Conservation (phyloP, 2,329 filamentous ascomycete species). For the Drechmeria coniospora region DNA sequence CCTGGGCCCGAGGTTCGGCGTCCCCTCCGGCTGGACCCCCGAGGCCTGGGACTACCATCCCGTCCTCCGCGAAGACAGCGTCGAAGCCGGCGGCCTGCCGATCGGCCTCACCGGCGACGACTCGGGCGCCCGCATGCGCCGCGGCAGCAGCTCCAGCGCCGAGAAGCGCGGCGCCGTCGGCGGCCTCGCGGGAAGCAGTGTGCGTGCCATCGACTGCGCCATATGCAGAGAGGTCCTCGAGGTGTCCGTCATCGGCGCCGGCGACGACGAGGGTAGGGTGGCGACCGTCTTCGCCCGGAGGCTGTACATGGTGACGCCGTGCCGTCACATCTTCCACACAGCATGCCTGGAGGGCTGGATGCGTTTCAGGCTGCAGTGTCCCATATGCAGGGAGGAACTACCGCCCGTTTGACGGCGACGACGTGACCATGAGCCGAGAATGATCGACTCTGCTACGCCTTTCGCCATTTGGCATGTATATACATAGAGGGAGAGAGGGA, state of each 20-base stretch:
- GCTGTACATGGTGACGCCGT: conserved; percentile 94
- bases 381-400: conserved; percentile 81
- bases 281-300: conserved; percentile 62
- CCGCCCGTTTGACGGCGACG: conserved; percentile 51
- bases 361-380: conserved; percentile 82
- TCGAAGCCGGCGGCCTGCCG: conserved; percentile 66
- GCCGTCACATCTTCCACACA: conserved; percentile 89
- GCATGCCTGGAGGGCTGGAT: conserved; percentile 92
- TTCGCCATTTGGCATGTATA: background rate
- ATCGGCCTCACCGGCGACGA: conserved; percentile 45
- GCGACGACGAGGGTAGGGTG: conserved; percentile 38
- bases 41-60: conserved; percentile 92
- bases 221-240: conserved; percentile 90
- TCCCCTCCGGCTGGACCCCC: conserved; percentile 53
- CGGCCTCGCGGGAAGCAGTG: conserved; percentile 3
- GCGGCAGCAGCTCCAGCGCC: conserved; percentile 1
- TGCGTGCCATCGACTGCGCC: conserved; percentile 66
- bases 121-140: conserved; percentile 7
- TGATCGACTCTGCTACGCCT: too few species aligned
- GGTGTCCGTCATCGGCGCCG: conserved; percentile 60
- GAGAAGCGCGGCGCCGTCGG: conserved; percentile 3
- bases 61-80: conserved; percentile 64
- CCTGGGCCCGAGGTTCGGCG: conserved; percentile 74
- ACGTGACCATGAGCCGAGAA: background rate
- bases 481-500: too few species aligned